Conservation (phyloP, 192 early-diverging fungal species). For the Pilobolus umbonatus region DNA sequence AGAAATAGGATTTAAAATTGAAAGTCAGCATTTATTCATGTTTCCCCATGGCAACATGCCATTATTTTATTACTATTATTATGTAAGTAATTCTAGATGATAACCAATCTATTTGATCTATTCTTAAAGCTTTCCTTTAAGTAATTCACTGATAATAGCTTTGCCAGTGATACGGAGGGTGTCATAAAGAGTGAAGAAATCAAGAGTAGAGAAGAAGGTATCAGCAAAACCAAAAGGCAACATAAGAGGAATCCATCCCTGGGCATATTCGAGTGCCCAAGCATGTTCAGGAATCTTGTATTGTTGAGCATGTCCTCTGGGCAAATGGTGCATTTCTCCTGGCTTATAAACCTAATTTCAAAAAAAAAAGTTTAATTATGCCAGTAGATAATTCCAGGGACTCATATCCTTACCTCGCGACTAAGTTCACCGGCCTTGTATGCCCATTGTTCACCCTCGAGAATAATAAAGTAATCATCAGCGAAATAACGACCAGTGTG, state of each 20-base stretch:
- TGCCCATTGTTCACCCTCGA: conserved; percentile 44
- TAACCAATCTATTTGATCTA: background rate
- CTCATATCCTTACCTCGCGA: conserved; percentile 25
- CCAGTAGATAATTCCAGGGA: background rate
- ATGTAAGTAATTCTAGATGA: background rate
- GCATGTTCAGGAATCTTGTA: conserved; percentile 45
- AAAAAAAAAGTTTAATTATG: background rate
- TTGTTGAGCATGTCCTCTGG: conserved; percentile 36
- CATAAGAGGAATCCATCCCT: conserved; percentile 41
- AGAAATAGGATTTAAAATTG: too few species aligned
- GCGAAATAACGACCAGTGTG: conserved; percentile 40
- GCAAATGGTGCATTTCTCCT: conserved; percentile 38
- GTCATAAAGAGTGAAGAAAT: conserved; percentile 31
- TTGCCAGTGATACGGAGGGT: conserved; percentile 36
- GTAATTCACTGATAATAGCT: conserved; percentile 21
- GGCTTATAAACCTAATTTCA: conserved; percentile 29
- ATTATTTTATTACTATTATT: too few species aligned
- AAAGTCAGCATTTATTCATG: too few species aligned
- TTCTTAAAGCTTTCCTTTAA: conserved; percentile 33
- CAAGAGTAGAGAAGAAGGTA: conserved; percentile 37
- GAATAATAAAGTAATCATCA: conserved; percentile 45
- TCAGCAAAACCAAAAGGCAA: conserved; percentile 41
- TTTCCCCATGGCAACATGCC: too few species aligned
- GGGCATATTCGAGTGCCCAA: conserved; percentile 44
- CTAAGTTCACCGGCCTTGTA: conserved; percentile 33